Conservation (phyloP, 148 eudicot species). For the Rhododendron ovatum region DNA sequence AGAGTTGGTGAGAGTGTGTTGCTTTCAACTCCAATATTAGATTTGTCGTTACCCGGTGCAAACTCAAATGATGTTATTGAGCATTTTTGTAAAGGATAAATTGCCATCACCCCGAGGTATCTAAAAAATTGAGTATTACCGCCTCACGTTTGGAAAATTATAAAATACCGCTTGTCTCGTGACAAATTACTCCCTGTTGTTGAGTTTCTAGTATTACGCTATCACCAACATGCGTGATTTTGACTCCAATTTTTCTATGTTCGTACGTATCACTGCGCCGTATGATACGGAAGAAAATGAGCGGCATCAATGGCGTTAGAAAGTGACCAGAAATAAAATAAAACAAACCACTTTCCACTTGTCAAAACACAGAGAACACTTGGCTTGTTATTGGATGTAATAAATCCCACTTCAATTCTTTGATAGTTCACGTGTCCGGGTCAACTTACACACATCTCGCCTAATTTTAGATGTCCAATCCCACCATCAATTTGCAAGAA, state of each 20-base stretch:
- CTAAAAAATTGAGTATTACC: too few relatives aligned
- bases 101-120: not conserved
- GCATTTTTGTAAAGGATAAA: not conserved
- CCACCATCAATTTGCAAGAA: rapidly evolving
- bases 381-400: not conserved
- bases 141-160: too few relatives aligned
- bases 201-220: not conserved
- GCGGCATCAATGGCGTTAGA: not conserved
- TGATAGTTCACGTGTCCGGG: not conserved
- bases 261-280: not conserved
- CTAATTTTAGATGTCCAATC: too few relatives aligned
- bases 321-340: not conserved
- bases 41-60: not conserved
- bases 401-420: not conserved
- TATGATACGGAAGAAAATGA: not conserved
- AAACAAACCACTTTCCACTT: not conserved
- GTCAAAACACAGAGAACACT: not conserved
- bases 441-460: too few relatives aligned
- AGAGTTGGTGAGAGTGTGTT: not conserved
- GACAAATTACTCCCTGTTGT: too few relatives aligned
- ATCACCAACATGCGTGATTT: not conserved
- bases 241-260: not conserved
- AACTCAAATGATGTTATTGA: not conserved
- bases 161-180: too few relatives aligned
- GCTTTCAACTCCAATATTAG: not conserved